phyloP scores from a whole-genome alignment of 345 rosid species.

The Psidium friedrichsthalianum region DNA sequence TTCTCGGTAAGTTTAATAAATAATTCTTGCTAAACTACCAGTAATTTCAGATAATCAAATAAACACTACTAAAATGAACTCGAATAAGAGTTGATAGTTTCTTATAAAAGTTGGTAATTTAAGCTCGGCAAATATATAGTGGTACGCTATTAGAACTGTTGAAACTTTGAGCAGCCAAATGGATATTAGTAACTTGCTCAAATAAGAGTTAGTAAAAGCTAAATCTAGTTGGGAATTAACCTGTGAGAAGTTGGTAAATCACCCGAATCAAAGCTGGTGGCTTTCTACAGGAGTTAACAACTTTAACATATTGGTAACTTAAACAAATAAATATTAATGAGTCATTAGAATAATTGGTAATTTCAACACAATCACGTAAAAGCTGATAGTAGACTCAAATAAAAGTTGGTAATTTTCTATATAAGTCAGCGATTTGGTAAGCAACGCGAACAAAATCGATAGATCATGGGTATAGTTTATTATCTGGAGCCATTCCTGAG shows the following conservation, averaged over 20 bases:
- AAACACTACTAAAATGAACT: background rate
- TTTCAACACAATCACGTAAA: background rate
- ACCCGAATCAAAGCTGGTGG: background rate
- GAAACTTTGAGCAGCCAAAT: background rate
- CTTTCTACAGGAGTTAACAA: background rate
- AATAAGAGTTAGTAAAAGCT: background rate
- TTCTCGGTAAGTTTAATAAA: background rate
- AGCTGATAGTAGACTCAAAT: background rate
- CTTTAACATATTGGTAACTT: background rate
- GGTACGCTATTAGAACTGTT: background rate
- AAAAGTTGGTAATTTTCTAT: background rate
- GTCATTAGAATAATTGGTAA: background rate
- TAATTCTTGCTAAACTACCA: background rate
- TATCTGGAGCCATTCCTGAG: background rate
- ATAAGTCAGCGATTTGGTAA: background rate
- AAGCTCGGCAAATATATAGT: accelerated
- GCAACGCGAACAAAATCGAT: background rate
- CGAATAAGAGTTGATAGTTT: background rate
- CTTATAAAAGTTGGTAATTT: background rate
- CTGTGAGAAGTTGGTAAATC: background rate
- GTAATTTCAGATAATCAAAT: background rate
- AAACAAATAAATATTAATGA: background rate
- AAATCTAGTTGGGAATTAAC: background rate
- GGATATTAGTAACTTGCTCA: background rate
- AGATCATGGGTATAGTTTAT: background rate